Base-by-base conservation (phyloP, 805 yeast species). In the Candida golubevii region DNA sequence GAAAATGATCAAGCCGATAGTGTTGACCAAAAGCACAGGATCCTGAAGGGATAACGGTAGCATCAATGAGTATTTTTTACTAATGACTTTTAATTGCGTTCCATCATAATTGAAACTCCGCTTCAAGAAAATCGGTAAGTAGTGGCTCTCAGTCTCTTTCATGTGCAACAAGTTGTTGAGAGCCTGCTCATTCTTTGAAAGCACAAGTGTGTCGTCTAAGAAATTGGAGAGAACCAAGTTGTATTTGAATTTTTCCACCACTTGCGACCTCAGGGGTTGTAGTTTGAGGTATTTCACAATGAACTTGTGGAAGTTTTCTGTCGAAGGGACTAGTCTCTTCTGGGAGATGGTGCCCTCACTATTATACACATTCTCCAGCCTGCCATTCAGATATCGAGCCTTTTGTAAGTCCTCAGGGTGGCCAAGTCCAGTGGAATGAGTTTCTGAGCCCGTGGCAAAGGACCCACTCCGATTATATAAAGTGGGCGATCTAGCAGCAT, bases 221-320 rank as follows among this genome's bases (percentile, higher is more conserved):
- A 71, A 54, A 42, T 66, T 65, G 6, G 73, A 67, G 5, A 67
- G 55, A 3, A 71, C 57, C 28, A 71, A 48, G 47, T 58, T 63
- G 50, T 71, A 71, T 53, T 69, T 71, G 61, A 71, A 69, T 45
- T 61, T 61, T 44, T 71, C 76, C 66, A 68, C 62, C 38, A 69
- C 64, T 28, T 47, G 48, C 9, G 44, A 45, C 28, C 56, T 50
- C 37, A 57, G 41, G 0, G 54, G 42, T 8, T 36, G 26, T 26
- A 46, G 32, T 3, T 32, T 23, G 8, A 70, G 53, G 56, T 70
- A 69, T 38, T 61, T 62, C 14, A 39, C 33, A 27, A 60, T 60
- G 49, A 33, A 50, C 14, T 63, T 63, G 43, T 45, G 60, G 43
- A 54, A 46, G 32, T 48, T 51, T n/a, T 42, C 51, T 8, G 57